Base-by-base conservation (phyloP, 164 flowering plant genomes). In the Nymphaea colorata region DNA sequence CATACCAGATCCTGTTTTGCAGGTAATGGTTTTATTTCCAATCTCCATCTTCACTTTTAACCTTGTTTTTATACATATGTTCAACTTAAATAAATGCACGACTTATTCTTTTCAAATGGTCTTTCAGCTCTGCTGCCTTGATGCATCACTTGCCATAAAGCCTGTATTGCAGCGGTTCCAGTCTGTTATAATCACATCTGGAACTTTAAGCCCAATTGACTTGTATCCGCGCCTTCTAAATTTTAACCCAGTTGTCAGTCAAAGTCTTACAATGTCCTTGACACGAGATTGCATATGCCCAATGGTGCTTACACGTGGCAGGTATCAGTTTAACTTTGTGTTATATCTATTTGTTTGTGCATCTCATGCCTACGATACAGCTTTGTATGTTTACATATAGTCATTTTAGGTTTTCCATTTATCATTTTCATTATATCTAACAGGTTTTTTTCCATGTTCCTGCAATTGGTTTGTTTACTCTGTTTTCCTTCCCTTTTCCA, bases 251-350 rank as follows among this genome's bases (percentile, higher is more conserved):
- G 98, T 95, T 41, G 92, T 95, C 63, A 92, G 96, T 74, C 90
- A 93, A 75, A 95, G 99, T 76, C 57, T 92, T 81, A 83, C 84
- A 44, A 95, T 90, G 99, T 95, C 98, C 73, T 76, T 95, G 78
- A 92, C 98, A 68, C 83, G 99, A 81, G 98, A 95, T 73, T 95
- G 99, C 84, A 92, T 95, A 73, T 95, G 99, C 74, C 99, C 99
- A 17, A 95, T 95, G 99, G 96, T 95, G 79, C 92, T 95, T 57
- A 85, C 98, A 66, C 96, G 98, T 68, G 99, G 99, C 76, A 95
- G 99, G 99, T 95, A 81, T 10, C 64, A 61, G 7, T 61, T 12
- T 17, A 61, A 61, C 42, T 0, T 61, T 10, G 17, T 10, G 12
- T 3, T 61, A 61, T 61, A 61, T 61, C 41, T 55, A 16, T 8